These are phyloP conservation scores for Epichloe elymi DNA, from an alignment of 2,329 filamentous ascomycete species.

Conservation along the genomic window DNA sequence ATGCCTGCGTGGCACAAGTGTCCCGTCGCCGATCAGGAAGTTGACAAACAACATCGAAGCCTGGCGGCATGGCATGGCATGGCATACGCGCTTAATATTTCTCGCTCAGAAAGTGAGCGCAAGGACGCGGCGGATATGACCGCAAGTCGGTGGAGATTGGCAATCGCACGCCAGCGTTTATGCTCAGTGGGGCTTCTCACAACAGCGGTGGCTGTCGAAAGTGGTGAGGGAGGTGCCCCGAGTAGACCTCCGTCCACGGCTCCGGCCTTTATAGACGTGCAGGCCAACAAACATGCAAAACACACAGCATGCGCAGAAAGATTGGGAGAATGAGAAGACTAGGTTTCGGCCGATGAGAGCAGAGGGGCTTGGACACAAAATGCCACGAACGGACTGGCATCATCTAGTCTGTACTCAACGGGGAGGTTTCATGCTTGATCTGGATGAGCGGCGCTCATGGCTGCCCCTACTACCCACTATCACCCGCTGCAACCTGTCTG, in stretches of 20 bases:
- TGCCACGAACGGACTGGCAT: not conserved
- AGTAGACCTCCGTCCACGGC: not conserved
- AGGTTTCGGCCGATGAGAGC: not conserved
- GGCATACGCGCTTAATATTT: conserved; percentile 5
- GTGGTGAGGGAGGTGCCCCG: conserved; percentile 1
- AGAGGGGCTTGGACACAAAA: not conserved
- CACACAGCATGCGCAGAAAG: not conserved
- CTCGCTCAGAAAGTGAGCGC: not conserved
- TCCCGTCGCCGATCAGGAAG: not conserved
- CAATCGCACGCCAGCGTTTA: conserved; percentile 7
- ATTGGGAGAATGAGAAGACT: not conserved
- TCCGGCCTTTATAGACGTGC: not conserved
- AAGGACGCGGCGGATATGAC: conserved; percentile 1
- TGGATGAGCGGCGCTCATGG: not conserved
- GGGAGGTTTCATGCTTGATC: not conserved
- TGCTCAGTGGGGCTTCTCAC: conserved; percentile 8
- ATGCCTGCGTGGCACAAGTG: not conserved
- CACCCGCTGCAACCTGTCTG: conserved; percentile 1
- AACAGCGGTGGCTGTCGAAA: conserved; percentile 7
- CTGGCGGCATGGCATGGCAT: not conserved
- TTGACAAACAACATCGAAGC: not conserved
- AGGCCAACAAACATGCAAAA: not conserved
- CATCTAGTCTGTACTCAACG: not conserved
- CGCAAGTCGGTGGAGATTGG: conserved; percentile 10
- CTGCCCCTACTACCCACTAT: not conserved